Percentiles rank a stretch among this genome's conserved stretches.
These are phyloP conservation scores for Calamus simplicifolius DNA, from an alignment of 176 grass and related monocot genomes.

Conservation along the genomic window DNA sequence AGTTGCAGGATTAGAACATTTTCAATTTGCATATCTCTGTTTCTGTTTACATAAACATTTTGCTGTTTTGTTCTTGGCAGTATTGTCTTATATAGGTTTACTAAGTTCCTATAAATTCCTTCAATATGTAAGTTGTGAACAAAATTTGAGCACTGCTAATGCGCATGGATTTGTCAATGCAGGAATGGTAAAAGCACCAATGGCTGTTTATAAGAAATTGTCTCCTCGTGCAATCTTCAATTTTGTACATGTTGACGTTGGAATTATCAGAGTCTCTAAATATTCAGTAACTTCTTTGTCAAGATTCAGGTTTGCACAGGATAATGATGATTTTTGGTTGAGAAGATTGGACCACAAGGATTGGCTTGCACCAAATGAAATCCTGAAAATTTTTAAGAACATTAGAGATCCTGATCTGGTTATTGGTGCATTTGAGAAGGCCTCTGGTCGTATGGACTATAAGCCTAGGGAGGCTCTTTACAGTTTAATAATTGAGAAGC, in stretches of 20 bases:
- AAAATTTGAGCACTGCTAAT: too few species aligned
- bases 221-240: not conserved
- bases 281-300: not conserved
- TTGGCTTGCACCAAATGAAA: conserved; percentile 82
- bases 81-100: too few species aligned
- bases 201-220: conserved; percentile 1
- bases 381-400: conserved; percentile 64
- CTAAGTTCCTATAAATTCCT: too few species aligned
- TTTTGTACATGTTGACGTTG: not conserved
- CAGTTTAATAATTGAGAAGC: conserved; percentile 56
- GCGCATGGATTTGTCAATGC: not conserved
- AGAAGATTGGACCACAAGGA: conserved; percentile 71
- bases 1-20: too few species aligned
- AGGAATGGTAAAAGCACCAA: not conserved
- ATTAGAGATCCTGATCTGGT: conserved; percentile 43
- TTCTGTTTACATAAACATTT: too few species aligned
- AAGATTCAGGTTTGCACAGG: not conserved
- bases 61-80: too few species aligned
- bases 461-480: conserved; percentile 68
- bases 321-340: conserved; percentile 47
- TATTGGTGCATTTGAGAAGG: conserved; percentile 41
- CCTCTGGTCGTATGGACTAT: conserved; percentile 46
- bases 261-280: conserved; percentile 8
- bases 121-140: too few species aligned
- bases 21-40: too few species aligned